Percentiles rank a stretch among this genome's conserved stretches.
Conservation (phyloP, 805 yeast genomes). For the Yarrowia sp. region DNA sequence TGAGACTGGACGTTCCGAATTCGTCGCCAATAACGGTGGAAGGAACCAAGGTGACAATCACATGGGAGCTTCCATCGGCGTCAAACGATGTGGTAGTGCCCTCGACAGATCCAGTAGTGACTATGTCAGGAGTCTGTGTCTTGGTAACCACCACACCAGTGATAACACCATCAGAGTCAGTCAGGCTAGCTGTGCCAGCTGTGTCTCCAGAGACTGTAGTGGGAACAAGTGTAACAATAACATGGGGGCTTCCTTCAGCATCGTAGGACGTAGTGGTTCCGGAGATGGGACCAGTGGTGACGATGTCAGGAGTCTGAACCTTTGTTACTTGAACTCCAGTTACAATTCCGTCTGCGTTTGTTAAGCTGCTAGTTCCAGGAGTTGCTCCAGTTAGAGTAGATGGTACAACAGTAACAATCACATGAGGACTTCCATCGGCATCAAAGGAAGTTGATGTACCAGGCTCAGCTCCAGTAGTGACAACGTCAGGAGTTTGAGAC, state of each 20-base stretch:
- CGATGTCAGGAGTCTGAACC: neutral
- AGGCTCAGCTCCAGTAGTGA: neutral
- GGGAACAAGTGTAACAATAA: neutral
- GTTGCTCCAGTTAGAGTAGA: neutral
- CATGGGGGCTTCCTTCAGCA: neutral
- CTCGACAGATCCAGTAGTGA: neutral
- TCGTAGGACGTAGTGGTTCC: neutral
- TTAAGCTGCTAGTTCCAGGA: too few species aligned
- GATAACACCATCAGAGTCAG: neutral
- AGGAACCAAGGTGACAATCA: too few species aligned
- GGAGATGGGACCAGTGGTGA: neutral
- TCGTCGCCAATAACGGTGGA: too few species aligned
- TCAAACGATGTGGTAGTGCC: too few species aligned
- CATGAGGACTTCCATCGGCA: neutral
- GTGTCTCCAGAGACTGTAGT: neutral
- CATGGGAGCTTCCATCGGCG: too few species aligned
- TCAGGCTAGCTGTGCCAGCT: neutral
- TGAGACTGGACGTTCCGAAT: too few species aligned
- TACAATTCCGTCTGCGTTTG: neutral
- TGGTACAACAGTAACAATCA: constrained; percentile 1
- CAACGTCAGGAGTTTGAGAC: neutral
- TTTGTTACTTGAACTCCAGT: neutral
- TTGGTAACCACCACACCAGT: neutral
- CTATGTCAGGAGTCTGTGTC: neutral
- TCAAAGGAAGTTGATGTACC: neutral